Conservation (phyloP, 1,284 basidiomycete species). For the Trichosporon inkin region DNA sequence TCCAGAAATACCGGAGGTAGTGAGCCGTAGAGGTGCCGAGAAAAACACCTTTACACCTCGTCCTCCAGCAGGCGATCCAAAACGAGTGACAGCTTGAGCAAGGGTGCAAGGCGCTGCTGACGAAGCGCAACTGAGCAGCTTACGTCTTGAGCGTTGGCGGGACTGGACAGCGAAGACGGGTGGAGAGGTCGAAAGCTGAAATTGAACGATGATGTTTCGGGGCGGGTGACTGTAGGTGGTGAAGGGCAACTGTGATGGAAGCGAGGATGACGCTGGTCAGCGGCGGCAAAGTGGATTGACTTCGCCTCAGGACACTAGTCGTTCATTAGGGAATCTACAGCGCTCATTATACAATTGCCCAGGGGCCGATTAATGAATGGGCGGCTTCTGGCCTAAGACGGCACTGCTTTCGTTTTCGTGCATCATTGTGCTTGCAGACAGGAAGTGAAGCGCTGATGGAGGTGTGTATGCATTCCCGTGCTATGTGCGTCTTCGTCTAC, state of each 20-base stretch:
- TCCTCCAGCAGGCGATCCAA: no score
- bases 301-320: slow-evolving; percentile 3
- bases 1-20: background rate
- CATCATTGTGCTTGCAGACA: no score
- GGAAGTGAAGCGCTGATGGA: background rate
- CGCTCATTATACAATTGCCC: no score
- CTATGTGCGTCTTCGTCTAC: background rate
- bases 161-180: background rate
- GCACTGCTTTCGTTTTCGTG: no score
- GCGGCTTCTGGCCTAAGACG: no score
- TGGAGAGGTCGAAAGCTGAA: background rate
- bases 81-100: no score
- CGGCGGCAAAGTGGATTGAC: slow-evolving; percentile 5
- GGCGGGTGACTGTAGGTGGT: background rate
- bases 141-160: background rate
- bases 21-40: no score
- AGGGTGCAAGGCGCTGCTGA: background rate
- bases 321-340: no score
- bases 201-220: background rate
- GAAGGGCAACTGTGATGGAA: background rate
- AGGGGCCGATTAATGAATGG: no score
- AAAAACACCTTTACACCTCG: no score
- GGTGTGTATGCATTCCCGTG: background rate
- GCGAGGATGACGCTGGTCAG: background rate
- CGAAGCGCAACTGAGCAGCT: background rate